These are phyloP conservation scores for Malania oleifera DNA, from an alignment of 164 flowering plant species.

Conservation along the genomic window DNA sequence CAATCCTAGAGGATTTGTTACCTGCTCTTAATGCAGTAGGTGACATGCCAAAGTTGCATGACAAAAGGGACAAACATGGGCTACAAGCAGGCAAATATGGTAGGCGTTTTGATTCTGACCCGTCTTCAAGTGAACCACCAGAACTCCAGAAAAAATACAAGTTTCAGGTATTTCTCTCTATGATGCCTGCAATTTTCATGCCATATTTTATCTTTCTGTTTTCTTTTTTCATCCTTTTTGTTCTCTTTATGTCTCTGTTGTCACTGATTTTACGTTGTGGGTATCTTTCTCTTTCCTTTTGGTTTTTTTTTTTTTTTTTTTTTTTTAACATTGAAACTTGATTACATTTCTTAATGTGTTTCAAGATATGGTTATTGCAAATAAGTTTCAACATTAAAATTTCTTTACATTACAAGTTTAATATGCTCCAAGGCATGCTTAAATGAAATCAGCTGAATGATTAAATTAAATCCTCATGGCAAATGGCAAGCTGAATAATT, in stretches of 20 bases:
- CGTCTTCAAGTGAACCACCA: constrained; percentile 27
- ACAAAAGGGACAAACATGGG: constrained; percentile 16
- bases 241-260: too few species aligned
- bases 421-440: constrained; percentile 14
- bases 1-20: constrained; percentile 26
- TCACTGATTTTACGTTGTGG: too few species aligned
- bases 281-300: not conserved
- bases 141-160: constrained; percentile 20
- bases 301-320: not conserved
- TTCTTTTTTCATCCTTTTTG: not conserved
- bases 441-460: too few species aligned
- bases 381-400: too few species aligned
- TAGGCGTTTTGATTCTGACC: constrained; percentile 16
- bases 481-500: too few species aligned
- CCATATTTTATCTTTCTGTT: not conserved
- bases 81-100: constrained; percentile 14
- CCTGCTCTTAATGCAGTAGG: constrained; percentile 21
- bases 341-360: too few species aligned
- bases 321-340: not conserved
- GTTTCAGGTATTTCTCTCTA: constrained; percentile 37
- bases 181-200: not conserved
- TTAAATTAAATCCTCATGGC: too few species aligned
- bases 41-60: constrained; percentile 16
- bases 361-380: too few species aligned
- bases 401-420: too few species aligned